phyloP scores from a whole-genome alignment of 805 yeast genomes.

The Hanseniaspora meyeri region DNA sequence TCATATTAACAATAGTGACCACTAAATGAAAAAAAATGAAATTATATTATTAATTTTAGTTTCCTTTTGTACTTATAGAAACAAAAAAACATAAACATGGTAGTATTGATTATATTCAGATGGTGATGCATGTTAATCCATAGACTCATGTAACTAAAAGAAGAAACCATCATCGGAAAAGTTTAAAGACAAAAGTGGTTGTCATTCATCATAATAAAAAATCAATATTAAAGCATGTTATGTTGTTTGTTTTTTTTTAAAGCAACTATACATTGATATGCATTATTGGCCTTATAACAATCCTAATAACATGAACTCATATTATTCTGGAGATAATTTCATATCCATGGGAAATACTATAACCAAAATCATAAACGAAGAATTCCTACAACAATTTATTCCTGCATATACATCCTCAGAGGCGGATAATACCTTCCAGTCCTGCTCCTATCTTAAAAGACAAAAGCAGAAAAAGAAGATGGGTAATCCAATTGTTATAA shows the following conservation, averaged over 20 bases:
- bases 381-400: conserved; percentile 49
- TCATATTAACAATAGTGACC: conserved; percentile 33
- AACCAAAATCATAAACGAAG: conserved; percentile 55
- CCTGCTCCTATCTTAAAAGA: not conserved
- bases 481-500: conserved; percentile 14
- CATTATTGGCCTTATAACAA: not conserved
- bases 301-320: conserved; percentile 1
- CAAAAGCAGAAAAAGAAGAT: not conserved
- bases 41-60: conserved; percentile 4
- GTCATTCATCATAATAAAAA: conserved; percentile 29
- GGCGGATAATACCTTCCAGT: conserved; percentile 13
- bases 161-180: conserved; percentile 31
- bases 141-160: conserved; percentile 47
- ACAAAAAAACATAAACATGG: not conserved
- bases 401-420: conserved; percentile 74
- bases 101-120: conserved; percentile 45
- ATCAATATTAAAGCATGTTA: conserved; percentile 15
- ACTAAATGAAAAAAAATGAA: not conserved
- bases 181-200: conserved; percentile 26
- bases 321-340: conserved; percentile 5
- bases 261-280: not conserved
- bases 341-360: not conserved
- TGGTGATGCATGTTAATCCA: conserved; percentile 96
- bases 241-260: too few species aligned
- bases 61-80: not conserved